These are phyloP conservation scores for Calonectria hawksworthii DNA, from an alignment of 2,329 filamentous ascomycete species.

Conservation along the genomic window DNA sequence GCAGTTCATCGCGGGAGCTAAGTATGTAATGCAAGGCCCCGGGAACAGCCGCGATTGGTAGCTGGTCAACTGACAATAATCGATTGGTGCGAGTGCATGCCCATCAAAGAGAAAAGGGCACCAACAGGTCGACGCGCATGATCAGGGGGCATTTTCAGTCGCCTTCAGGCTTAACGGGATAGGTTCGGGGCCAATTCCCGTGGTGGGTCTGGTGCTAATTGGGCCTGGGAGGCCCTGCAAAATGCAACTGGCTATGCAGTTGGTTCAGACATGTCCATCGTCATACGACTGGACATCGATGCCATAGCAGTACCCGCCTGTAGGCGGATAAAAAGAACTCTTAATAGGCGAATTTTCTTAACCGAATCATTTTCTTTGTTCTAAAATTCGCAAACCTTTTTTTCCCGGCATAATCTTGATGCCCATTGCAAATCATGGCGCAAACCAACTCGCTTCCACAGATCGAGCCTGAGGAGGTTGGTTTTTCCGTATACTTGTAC, in stretches of 20 bases:
- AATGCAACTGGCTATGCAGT: background rate
- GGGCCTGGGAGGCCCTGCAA: background rate
- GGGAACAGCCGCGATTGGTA: background rate
- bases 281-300: background rate
- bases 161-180: background rate
- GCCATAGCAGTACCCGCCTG: background rate
- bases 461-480: background rate
- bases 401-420: background rate
- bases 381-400: background rate
- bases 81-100: background rate
- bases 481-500: background rate
- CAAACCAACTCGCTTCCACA: background rate
- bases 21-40: background rate
- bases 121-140: background rate
- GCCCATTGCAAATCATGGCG: background rate
- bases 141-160: background rate
- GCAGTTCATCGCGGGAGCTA: background rate
- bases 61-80: background rate
- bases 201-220: background rate
- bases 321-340: background rate
- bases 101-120: background rate
- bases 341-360: background rate
- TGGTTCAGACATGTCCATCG: background rate
- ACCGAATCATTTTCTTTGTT: background rate
- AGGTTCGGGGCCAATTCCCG: background rate